Evolutionary conservation across 805 yeast genomes (phyloP).

Genomic region (Cyberlindnera mississippiensis): DNA sequence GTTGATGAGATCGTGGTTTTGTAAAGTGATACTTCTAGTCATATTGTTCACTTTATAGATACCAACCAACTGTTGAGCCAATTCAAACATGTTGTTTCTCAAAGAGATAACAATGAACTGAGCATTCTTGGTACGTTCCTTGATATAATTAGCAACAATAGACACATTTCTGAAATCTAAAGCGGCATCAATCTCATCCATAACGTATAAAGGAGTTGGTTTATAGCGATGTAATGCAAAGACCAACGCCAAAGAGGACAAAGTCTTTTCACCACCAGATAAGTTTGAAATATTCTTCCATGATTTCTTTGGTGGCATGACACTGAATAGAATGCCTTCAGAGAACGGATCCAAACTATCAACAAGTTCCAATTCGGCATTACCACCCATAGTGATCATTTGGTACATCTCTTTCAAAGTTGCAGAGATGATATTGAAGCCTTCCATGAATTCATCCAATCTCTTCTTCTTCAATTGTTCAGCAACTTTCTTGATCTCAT

Average conservation of each 20-base stretch:
- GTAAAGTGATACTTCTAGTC: conserved; percentile 79
- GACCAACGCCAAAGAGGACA: conserved; percentile 90
- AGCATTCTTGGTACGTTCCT: conserved; percentile 92
- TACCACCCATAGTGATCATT: conserved; percentile 99
- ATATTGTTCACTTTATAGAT: conserved; percentile 89
- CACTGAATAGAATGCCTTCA: conserved; percentile 94
- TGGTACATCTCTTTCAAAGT: conserved; percentile 96
- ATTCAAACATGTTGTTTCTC: conserved; percentile 96
- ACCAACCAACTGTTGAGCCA: conserved; percentile 92
- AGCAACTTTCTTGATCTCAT: conserved; percentile 52
- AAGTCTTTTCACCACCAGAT: conserved; percentile 97
- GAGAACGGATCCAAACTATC: conserved; percentile 97
- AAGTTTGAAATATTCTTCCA: conserved; percentile 95
- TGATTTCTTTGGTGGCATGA: conserved; percentile 98
- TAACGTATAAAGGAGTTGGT: conserved; percentile 95
- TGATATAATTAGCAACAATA: conserved; percentile 95
- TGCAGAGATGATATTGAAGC: conserved; percentile 80
- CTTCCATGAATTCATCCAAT: conserved; percentile 87
- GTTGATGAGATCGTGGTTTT: conserved; percentile 36
- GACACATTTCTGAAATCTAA: conserved; percentile 95
- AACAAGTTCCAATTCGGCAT: conserved; percentile 93
- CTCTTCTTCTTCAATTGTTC: conserved; percentile 72
- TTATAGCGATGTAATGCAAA: conserved; percentile 94
- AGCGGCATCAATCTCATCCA: conserved; percentile 99
- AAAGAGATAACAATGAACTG: conserved; percentile 94